phyloP scores from a whole-genome alignment of 192 early-diverging fungal species.

The Podila minutissima region DNA sequence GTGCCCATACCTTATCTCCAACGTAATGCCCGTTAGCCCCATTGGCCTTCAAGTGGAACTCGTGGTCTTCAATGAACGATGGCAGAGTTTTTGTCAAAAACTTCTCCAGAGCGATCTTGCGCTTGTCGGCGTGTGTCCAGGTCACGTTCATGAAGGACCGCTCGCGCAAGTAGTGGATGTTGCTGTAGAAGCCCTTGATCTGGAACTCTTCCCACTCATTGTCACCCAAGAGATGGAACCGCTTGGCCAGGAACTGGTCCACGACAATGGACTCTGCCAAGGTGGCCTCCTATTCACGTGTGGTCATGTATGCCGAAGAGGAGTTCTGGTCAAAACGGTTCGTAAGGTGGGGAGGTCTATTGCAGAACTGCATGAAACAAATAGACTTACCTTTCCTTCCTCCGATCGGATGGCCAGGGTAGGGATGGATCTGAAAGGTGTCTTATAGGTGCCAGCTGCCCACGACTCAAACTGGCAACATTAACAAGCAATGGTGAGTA shows the following conservation, averaged over 20 bases:
- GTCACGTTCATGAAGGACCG: slow-evolving; percentile 28
- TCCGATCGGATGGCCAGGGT: slow-evolving; percentile 10
- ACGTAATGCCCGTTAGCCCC: slow-evolving; percentile 31
- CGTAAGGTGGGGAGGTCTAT: too few relatives aligned
- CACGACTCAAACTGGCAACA: slow-evolving; percentile 6
- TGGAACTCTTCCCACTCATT: slow-evolving; percentile 40
- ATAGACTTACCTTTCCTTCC: slow-evolving; percentile 21
- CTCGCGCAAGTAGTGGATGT: slow-evolving; percentile 37
- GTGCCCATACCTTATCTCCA: slow-evolving; percentile 14
- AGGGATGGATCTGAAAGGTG: slow-evolving; percentile 31
- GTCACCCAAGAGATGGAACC: slow-evolving; percentile 24
- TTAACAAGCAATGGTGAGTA: background rate
- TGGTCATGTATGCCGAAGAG: background rate
- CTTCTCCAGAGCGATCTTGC: slow-evolving; percentile 18
- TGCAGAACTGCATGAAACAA: background rate
- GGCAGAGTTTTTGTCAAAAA: slow-evolving; percentile 17
- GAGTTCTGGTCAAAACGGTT: too few relatives aligned
- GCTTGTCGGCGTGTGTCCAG: slow-evolving; percentile 37
- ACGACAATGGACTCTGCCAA: slow-evolving; percentile 31
- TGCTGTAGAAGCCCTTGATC: slow-evolving; percentile 32
- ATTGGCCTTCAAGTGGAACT: slow-evolving; percentile 33
- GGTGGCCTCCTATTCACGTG: slow-evolving; percentile 6
- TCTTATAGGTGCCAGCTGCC: slow-evolving; percentile 7
- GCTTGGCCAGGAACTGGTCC: slow-evolving; percentile 31
- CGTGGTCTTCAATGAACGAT: slow-evolving; percentile 30